Evolutionary conservation across 1,284 basidiomycete species (phyloP).

Genomic region (Singerocomus rubriflavus): DNA sequence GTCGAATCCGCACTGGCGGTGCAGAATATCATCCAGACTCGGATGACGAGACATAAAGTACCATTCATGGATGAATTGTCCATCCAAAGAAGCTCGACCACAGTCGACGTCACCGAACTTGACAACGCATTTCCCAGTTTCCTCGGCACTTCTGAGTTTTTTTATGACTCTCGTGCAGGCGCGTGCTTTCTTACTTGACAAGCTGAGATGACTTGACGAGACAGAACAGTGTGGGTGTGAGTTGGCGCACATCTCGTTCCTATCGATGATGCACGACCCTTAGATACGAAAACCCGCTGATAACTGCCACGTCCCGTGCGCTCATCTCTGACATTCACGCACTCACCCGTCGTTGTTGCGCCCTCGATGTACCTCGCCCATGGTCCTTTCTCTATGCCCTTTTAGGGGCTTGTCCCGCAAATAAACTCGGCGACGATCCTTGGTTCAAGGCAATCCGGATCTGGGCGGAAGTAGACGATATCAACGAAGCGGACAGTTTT

Average conservation of each 20-base stretch:
- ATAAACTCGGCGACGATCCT: slow-evolving; percentile 20
- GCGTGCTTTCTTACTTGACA: slow-evolving; percentile 26
- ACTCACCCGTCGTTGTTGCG: slow-evolving; percentile 53
- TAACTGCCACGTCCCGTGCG: slow-evolving; percentile 68
- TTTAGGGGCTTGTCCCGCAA: slow-evolving; percentile 45
- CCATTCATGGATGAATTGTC: slow-evolving; percentile 33
- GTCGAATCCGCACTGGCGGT: neutral
- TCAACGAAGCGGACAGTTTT: slow-evolving; percentile 72
- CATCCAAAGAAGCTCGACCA: slow-evolving; percentile 51
- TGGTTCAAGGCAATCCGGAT: slow-evolving; percentile 59
- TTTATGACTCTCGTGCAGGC: slow-evolving; percentile 69
- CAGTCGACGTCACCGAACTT: slow-evolving; percentile 63
- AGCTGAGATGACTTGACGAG: slow-evolving; percentile 15
- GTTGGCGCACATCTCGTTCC: neutral
- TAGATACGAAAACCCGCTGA: slow-evolving; percentile 71
- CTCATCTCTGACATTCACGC: slow-evolving; percentile 66
- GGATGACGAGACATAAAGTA: slow-evolving; percentile 5
- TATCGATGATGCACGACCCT: slow-evolving; percentile 6
- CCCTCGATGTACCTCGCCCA: slow-evolving; percentile 63
- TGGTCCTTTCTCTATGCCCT: slow-evolving; percentile 55
- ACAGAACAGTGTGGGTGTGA: slow-evolving; percentile 24
- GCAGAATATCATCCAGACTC: slow-evolving; percentile 2
- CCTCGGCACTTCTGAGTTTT: slow-evolving; percentile 51
- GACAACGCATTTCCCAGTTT: slow-evolving; percentile 39
- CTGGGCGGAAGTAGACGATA: slow-evolving; percentile 71